A percentile compares a stretch with the other conserved stretches of the same genome.
phyloP scores from a whole-genome alignment of 2,329 filamentous ascomycete species.

The Venturia oleaginea region DNA sequence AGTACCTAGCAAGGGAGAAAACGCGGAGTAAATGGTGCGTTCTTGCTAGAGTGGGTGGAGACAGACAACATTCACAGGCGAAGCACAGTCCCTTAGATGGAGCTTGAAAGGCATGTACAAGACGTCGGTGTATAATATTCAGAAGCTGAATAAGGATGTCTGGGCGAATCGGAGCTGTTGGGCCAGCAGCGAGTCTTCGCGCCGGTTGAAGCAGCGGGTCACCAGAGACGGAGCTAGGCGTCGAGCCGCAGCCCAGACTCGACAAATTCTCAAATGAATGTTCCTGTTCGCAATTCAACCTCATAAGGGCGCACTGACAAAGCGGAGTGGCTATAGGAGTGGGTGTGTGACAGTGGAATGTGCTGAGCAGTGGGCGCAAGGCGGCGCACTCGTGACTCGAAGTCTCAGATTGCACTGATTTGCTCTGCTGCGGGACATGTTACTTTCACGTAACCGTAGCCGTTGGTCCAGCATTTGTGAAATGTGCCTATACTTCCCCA shows the following conservation, averaged over 20 bases:
- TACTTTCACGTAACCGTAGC: neutral
- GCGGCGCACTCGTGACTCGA: neutral
- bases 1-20: constrained; percentile 45
- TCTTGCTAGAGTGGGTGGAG: constrained; percentile 1
- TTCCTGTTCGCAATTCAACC: constrained; percentile 3
- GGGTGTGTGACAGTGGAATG: constrained; percentile 5
- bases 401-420: constrained; percentile 4
- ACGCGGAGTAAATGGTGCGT: neutral
- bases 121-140: constrained; percentile 5
- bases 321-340: neutral
- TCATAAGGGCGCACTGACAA: constrained; percentile 7
- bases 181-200: neutral
- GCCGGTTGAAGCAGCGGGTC: neutral
- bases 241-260: neutral
- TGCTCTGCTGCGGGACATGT: neutral
- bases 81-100: neutral
- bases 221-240: neutral
- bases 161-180: neutral
- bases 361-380: neutral
- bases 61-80: neutral
- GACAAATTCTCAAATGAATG: constrained; percentile 5
- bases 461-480: neutral
- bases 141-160: neutral
- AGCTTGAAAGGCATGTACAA: neutral
- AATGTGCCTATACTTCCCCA: constrained; percentile 1